phyloP scores from a whole-genome alignment of 495 filamentous ascomycete species.

The Daldinia childiae region DNA sequence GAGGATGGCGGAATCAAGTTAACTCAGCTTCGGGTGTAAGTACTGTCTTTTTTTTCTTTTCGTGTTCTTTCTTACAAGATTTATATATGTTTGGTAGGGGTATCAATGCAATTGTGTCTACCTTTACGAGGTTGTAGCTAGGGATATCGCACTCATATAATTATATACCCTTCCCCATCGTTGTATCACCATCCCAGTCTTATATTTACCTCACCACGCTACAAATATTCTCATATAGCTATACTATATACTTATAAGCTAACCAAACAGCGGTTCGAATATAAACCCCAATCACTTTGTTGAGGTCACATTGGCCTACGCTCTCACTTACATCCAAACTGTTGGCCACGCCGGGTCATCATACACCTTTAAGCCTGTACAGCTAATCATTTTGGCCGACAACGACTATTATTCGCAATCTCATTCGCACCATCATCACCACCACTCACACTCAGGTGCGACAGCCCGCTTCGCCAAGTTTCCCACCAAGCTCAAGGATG shows the following conservation, averaged over 20 bases:
- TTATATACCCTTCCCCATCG: too few species aligned
- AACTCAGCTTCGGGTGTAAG: conserved; percentile 81
- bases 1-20: conserved; percentile 80
- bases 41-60: conserved; percentile 37
- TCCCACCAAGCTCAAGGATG: conserved; percentile 74
- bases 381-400: conserved; percentile 90
- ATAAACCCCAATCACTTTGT: conserved; percentile 78
- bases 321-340: conserved; percentile 77
- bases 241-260: conserved; percentile 14
- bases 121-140: not conserved
- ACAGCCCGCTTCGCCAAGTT: conserved; percentile 76
- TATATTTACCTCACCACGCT: conserved; percentile 22
- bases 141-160: not conserved
- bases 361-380: conserved; percentile 69
- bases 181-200: not conserved
- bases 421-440: conserved; percentile 36
- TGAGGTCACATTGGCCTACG: conserved; percentile 87
- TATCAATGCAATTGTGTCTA: not conserved
- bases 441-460: not conserved
- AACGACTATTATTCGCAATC: conserved; percentile 95
- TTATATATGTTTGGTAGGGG: not conserved
- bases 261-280: conserved; percentile 43
- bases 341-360: conserved; percentile 63
- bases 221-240: not conserved
- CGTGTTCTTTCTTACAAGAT: not conserved